Base-by-base conservation (phyloP, 2,329 filamentous ascomycete species). In the Epichloe sp. region DNA sequence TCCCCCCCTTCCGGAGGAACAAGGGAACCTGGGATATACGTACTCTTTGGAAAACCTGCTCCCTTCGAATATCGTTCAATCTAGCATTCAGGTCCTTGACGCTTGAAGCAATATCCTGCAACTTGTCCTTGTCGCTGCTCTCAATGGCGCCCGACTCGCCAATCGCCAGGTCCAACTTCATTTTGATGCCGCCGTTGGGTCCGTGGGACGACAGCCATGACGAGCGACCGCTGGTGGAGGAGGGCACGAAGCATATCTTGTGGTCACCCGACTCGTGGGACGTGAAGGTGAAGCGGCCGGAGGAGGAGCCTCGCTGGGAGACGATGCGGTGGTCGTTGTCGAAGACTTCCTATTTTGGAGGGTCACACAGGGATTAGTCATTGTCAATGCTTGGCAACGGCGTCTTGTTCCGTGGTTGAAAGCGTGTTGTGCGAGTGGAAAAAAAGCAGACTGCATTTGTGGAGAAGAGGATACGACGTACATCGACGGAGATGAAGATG, bases 241-340 rank as follows among this genome's bases (percentile, higher is more conserved):
- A 83, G 15, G 91, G 88, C 3, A 84, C 88, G 72, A 97, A 95
- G 78, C 93, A 98, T 69, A 98, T 82, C 67, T 83, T 83, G 79
- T 98, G 93, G 69, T 95, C 87, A 67, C 93, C 93, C n/a, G 86
- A 79, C 68, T 96, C 93, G 64, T 88, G 87, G 49, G 93, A 88
- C 58, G 84, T 89, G 78, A 98, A 97, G 63, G 91, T 96, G 76
- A 97, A 97, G 64, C 86, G 86, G 59, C 93, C 90, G 43, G 78
- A 73, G 54, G 80, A 71, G 42, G 77, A 70, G 61, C 91, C 90
- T 54, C 85, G 84, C 70, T 95, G 88, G 57, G 84, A 87, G 56
- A 97, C 87, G 55, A 98, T 86, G 56, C 90, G 89, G 79, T 98
- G 93, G 75, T 97, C 85, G 70, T 94, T 91, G 78, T 97, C 90